Conservation (phyloP, 1,284 basidiomycete species). For the Puccinia coronata region DNA sequence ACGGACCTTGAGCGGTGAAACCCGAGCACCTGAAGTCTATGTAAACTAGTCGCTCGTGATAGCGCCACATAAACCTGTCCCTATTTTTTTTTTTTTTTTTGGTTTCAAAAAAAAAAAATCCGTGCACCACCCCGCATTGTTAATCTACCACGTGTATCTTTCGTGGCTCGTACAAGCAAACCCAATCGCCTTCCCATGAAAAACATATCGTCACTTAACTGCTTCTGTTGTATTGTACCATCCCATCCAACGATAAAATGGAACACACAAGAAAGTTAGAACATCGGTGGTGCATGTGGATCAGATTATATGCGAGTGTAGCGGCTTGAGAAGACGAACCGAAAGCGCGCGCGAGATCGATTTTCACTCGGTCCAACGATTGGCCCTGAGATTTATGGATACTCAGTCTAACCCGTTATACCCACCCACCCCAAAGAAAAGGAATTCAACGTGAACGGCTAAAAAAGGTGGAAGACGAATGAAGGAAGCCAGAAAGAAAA, state of each 20-base stretch:
- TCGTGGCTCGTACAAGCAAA: too few relatives aligned
- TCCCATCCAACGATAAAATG: background rate
- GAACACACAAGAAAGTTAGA: background rate
- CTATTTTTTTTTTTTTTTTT: slow-evolving; percentile 58
- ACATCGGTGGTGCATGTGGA: background rate
- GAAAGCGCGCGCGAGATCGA: slow-evolving; percentile 65
- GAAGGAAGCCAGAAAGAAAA: background rate
- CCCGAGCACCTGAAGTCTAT: slow-evolving; percentile 84
- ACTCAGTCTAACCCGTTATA: slow-evolving; percentile 89
- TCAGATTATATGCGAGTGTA: too few relatives aligned
- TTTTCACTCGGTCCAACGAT: slow-evolving; percentile 74
- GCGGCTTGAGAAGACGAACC: too few relatives aligned
- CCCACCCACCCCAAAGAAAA: slow-evolving; percentile 64
- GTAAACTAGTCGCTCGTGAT: slow-evolving; percentile 86
- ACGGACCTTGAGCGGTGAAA: slow-evolving; percentile 81
- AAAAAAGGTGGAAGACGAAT: background rate
- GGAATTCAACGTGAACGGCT: background rate
- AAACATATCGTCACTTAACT: background rate
- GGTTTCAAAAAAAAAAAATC: slow-evolving; percentile 30
- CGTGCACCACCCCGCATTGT: background rate
- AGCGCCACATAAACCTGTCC: slow-evolving; percentile 94
- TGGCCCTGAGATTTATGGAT: slow-evolving; percentile 76
- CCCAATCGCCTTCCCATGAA: background rate
- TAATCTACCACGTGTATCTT: too few relatives aligned
- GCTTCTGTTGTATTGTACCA: background rate